phyloP scores from a whole-genome alignment of 1,139 yeast genomes.

The Protomyces lactucae-debilis region DNA sequence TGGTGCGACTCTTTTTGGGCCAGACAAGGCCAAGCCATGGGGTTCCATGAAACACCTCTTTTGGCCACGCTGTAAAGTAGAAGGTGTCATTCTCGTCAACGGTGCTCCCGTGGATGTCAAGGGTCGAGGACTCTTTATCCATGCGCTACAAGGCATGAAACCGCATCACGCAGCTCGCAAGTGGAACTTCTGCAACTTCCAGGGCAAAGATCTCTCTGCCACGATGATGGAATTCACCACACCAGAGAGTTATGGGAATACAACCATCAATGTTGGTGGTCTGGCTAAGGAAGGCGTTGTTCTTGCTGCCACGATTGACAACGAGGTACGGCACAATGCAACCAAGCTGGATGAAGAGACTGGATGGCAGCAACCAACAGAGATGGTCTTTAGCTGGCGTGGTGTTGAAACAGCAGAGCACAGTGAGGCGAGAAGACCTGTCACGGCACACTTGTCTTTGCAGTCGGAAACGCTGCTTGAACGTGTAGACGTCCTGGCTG shows the following conservation, averaged over 20 bases:
- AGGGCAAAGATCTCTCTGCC: conserved; percentile 66
- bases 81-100: conserved; percentile 53
- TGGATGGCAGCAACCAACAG: conserved; percentile 86
- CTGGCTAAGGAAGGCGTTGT: conserved; percentile 61
- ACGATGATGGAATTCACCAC: conserved; percentile 94
- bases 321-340: conserved; percentile 59
- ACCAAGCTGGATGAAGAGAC: conserved; percentile 61
- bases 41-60: conserved; percentile 93
- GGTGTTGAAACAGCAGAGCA: conserved; percentile 45
- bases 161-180: conserved; percentile 98
- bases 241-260: conserved; percentile 79
- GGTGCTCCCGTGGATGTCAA: conserved; percentile 38
- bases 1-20: conserved; percentile 78
- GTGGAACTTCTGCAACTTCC: conserved; percentile 93
- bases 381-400: conserved; percentile 55
- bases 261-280: conserved; percentile 76
- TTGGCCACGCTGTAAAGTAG: conserved; percentile 82
- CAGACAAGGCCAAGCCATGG: conserved; percentile 78
- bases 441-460: conserved; percentile 44
- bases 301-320: conserved; percentile 61
- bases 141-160: conserved; percentile 99
- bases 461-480: conserved; percentile 55
- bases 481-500: conserved; percentile 96
- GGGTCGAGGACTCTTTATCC: conserved; percentile 77
- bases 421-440: background rate